These are phyloP conservation scores for Penicillium decumbens DNA, from an alignment of 2,329 filamentous ascomycete genomes.

Conservation along the genomic window DNA sequence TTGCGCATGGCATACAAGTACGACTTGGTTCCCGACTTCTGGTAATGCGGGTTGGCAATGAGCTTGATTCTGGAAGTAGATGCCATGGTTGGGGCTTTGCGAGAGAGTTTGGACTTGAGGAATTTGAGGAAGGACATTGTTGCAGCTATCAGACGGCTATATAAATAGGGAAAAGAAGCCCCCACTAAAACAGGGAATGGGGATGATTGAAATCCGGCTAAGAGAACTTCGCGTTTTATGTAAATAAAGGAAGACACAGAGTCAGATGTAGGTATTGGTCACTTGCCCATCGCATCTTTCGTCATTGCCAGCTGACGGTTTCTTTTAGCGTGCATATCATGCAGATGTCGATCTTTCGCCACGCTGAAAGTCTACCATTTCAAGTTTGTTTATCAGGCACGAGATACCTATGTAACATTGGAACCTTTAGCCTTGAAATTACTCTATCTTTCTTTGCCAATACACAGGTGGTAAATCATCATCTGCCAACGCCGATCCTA, in stretches of 20 bases:
- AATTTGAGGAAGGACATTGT: conserved; percentile 11
- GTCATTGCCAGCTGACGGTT: conserved; percentile 6
- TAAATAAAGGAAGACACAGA: background rate
- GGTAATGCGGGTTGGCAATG: conserved; percentile 57
- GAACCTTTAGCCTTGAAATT: conserved; percentile 6
- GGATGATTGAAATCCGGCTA: background rate
- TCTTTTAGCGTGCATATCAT: conserved; percentile 2
- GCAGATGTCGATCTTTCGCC: conserved; percentile 9
- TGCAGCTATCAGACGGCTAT: background rate
- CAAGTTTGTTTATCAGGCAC: background rate
- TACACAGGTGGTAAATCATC: conserved; percentile 11
- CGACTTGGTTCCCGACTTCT: conserved; percentile 57
- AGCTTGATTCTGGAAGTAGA: conserved; percentile 46
- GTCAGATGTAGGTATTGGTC: background rate
- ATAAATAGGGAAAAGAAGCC: background rate
- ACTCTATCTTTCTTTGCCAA: conserved; percentile 17
- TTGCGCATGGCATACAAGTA: conserved; percentile 60
- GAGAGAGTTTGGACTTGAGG: conserved; percentile 10
- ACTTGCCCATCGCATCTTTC: conserved; percentile 1
- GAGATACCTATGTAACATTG: conserved; percentile 3
- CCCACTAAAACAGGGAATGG: background rate
- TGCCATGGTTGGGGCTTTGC: conserved; percentile 28
- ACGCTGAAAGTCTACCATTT: conserved; percentile 6
- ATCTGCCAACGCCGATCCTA: conserved; percentile 21
- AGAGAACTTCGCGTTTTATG: background rate